These are phyloP conservation scores for Peniophora sp. DNA, from an alignment of 1,284 basidiomycete genomes.

Conservation along the genomic window DNA sequence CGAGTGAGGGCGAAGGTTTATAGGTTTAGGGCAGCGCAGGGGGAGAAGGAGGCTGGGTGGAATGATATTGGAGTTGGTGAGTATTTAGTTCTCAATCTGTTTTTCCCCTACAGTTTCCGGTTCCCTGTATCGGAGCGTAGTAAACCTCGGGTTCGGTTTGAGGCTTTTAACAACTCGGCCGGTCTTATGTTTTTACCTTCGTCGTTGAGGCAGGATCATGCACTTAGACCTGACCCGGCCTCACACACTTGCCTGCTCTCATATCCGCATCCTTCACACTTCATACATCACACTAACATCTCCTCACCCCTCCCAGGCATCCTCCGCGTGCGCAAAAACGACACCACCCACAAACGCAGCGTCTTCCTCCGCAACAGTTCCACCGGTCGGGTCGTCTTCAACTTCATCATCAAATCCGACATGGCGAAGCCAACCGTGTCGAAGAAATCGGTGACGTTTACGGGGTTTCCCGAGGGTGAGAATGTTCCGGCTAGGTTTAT, in stretches of 20 bases:
- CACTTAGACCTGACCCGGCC: too few relatives aligned
- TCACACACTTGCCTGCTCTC: slow-evolving; percentile 6
- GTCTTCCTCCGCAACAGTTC: slow-evolving; percentile 60
- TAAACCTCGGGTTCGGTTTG: too few relatives aligned
- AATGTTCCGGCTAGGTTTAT: slow-evolving; percentile 44
- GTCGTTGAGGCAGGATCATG: too few relatives aligned
- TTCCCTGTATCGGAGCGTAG: too few relatives aligned
- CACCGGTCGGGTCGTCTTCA: slow-evolving; percentile 66
- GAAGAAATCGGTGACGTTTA: slow-evolving; percentile 50
- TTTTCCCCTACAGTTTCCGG: too few relatives aligned
- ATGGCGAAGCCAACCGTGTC: slow-evolving; percentile 42
- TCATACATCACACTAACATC: too few relatives aligned
- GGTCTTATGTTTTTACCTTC: too few relatives aligned
- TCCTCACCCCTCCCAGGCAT: slow-evolving; percentile 44
- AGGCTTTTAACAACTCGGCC: too few relatives aligned
- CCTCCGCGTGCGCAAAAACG: slow-evolving; percentile 65
- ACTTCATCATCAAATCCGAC: slow-evolving; percentile 51
- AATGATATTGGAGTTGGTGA: slow-evolving; percentile 52
- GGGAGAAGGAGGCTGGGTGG: slow-evolving; percentile 43
- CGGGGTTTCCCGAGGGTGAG: slow-evolving; percentile 51
- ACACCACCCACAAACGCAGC: slow-evolving; percentile 44
- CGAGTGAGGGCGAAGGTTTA: slow-evolving; percentile 58
- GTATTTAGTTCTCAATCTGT: slow-evolving; percentile 19
- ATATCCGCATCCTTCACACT: slow-evolving; percentile 2
- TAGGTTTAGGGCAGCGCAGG: slow-evolving; percentile 43